Evolutionary conservation across 2,329 filamentous ascomycete species (phyloP).

Genomic region (Aspergillus flavus): DNA sequence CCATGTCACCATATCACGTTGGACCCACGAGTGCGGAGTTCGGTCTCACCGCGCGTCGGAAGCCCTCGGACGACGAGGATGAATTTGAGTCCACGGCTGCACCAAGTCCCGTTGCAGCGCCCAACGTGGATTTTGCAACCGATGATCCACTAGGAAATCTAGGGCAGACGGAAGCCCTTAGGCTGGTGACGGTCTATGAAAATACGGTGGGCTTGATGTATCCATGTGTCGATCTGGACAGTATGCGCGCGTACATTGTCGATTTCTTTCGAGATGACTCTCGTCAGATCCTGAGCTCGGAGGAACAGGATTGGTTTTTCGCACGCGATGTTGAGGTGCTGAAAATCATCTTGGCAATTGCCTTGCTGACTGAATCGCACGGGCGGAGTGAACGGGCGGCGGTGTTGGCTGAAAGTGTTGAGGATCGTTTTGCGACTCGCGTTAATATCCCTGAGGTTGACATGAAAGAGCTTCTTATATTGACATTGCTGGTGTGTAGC

Average conservation of each 20-base stretch:
- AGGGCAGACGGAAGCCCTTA: constrained; percentile 73
- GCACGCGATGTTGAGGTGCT: constrained; percentile 64
- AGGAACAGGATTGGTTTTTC: constrained; percentile 39
- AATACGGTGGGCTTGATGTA: constrained; percentile 91
- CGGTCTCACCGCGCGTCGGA: constrained; percentile 27
- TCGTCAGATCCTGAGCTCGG: not conserved
- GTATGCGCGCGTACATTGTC: constrained; percentile 56
- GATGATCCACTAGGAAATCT: constrained; percentile 76
- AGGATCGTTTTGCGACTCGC: constrained; percentile 36
- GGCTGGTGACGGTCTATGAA: constrained; percentile 75
- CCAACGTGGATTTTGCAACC: constrained; percentile 36
- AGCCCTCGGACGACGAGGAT: constrained; percentile 19
- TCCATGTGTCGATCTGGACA: constrained; percentile 73
- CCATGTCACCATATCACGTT: constrained; percentile 36
- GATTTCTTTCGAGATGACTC: constrained; percentile 25
- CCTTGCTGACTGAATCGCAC: constrained; percentile 72
- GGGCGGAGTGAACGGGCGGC: constrained; percentile 67
- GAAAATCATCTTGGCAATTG: constrained; percentile 79
- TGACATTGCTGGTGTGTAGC: constrained; percentile 31
- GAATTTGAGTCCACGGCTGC: constrained; percentile 22
- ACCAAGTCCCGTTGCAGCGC: constrained; percentile 25
- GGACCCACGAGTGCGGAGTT: constrained; percentile 42
- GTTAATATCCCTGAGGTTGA: constrained; percentile 41
- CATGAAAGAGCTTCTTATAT: constrained; percentile 41
- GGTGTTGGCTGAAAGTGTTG: constrained; percentile 36